Base-by-base conservation (phyloP, 1,139 yeast genomes). In the Taphrina confusa region DNA sequence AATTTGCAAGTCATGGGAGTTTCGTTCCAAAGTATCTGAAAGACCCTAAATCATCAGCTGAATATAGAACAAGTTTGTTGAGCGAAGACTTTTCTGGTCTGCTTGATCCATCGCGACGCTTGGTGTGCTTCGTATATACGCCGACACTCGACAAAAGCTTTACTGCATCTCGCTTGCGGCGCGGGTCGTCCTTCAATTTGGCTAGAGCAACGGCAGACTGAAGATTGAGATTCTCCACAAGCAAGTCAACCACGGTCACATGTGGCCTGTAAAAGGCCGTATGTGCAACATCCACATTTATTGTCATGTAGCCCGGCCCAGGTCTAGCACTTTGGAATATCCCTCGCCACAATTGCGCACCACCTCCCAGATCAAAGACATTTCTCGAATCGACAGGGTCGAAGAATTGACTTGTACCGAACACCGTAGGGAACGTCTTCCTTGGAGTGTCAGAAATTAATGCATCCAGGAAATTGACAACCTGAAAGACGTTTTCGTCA, bases 211-310 rank as follows among this genome's bases (percentile, higher is more conserved):
- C 40, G 2, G 54, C 37, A 11, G 47, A 36, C 12, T 34, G 39
- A 5, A 46, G 28, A n/a, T 34, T 25, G 12, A 56, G 30, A 33
- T 46, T 56, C n/a, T 33, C 54, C 3, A 37, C 60, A 16, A 57
- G 14, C 25, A 61, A 30, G 23, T 55, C 50, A 12, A 28, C 54
- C 12, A 63, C 40, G 4, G 57, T 42, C n/a, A 61, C 44, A 20
- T 59, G 64, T 11, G 60, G 46, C n/a, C 59, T 37, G 60, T 63
- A 63, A 47, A 63, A 63, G n/a, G 61, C 65, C 9, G 64, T 62
- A 2, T 63, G 58, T 2, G 65, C 64, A 28, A 62, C 62, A 37
- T 64, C 66, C 16, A 64, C 65, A 45, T 64, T 64, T 49, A 64
- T 54, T 30, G 64, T 63, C 55, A 64, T 37, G 46, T 49, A 55